Base-by-base conservation (phyloP, 2,329 filamentous ascomycete species). In the Rhynchosporium agropyri region DNA sequence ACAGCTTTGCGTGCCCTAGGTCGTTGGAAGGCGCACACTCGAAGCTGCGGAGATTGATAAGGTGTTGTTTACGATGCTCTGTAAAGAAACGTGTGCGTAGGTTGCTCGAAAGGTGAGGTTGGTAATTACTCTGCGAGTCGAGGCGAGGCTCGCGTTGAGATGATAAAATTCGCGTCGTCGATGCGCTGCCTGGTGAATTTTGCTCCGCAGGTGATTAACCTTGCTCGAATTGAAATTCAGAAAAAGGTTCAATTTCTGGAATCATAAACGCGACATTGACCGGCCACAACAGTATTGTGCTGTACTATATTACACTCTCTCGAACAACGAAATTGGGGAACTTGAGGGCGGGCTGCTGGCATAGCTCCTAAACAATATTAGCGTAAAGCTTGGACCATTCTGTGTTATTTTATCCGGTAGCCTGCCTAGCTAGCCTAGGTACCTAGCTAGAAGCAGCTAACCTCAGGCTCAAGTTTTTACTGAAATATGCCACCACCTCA, bases 61-160 rank as follows among this genome's bases (percentile, higher is more conserved):
- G 33, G 15, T 4, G 1, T 54, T 20, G 51, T 28, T 26, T 42
- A 10, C 29, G 7, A 3, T 42, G 20, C 10, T 54, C 33, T 13
- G 12, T n/a, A 10, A 54, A 12, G 0, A 36, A 9, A 15, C 20
- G n/a, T 3, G 28, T 10, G 36, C 36, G 33, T 20, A 40, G 26
- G 28, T 54, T 40, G 2, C n/a, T 8, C n/a, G 36, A 42, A 54
- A 54, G 51, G 36, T 54, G 51, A 54, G 51, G 33, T 29, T 54
- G 7, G 51, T 40, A 54, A 54, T 42, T 42, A 33, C n/a, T 50
- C 29, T 42, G 38, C 29, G 7, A 8, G 15, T 29, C 31, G 29
- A 8, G 15, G 49, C 31, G 29, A 51, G 49, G n/a, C 28, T 42
- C 36, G 51, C 36, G 36, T 29, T 20, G 26, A 31, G 29, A 12